phyloP scores from a whole-genome alignment of 1,284 basidiomycete genomes.

The Malassezia restricta region DNA sequence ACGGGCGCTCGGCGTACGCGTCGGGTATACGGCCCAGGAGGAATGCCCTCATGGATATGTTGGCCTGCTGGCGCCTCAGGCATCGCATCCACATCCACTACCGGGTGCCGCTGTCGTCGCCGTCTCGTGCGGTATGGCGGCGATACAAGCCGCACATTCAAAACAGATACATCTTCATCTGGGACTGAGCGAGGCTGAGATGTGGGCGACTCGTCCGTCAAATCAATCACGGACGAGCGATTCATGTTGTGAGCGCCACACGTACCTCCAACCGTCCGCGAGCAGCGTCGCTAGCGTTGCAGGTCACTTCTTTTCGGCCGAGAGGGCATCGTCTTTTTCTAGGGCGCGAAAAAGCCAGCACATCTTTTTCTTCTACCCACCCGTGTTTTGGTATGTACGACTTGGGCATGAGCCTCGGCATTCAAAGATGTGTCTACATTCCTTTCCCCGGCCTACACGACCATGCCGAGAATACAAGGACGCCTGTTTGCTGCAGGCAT shows the following conservation, averaged over 20 bases:
- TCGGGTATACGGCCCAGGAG: slow-evolving; percentile 15
- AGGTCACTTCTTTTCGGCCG: too few species aligned
- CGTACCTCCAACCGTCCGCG: too few species aligned
- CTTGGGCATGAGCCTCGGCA: too few species aligned
- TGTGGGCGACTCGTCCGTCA: slow-evolving; percentile 30
- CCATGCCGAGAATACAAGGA: slow-evolving; percentile 47
- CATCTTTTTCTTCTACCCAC: not conserved
- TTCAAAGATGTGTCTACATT: slow-evolving; percentile 22
- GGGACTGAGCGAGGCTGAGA: not conserved
- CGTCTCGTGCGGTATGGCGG: not conserved
- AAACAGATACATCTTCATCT: slow-evolving; percentile 13
- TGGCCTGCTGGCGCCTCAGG: slow-evolving; percentile 8
- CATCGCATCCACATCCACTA: not conserved
- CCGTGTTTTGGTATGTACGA: not conserved
- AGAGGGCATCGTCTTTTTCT: too few species aligned
- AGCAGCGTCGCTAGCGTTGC: too few species aligned
- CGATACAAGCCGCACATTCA: not conserved
- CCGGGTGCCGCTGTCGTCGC: too few species aligned
- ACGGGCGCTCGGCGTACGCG: not conserved
- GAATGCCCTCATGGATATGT: slow-evolving; percentile 17
- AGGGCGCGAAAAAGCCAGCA: too few species aligned
- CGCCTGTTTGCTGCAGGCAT: slow-evolving; percentile 38
- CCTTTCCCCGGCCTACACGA: slow-evolving; percentile 47
- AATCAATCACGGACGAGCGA: slow-evolving; percentile 20
- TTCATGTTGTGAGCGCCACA: too few species aligned